Evolutionary conservation across 2,329 filamentous ascomycete genomes (phyloP).

Genomic region (Apiospora marii): DNA sequence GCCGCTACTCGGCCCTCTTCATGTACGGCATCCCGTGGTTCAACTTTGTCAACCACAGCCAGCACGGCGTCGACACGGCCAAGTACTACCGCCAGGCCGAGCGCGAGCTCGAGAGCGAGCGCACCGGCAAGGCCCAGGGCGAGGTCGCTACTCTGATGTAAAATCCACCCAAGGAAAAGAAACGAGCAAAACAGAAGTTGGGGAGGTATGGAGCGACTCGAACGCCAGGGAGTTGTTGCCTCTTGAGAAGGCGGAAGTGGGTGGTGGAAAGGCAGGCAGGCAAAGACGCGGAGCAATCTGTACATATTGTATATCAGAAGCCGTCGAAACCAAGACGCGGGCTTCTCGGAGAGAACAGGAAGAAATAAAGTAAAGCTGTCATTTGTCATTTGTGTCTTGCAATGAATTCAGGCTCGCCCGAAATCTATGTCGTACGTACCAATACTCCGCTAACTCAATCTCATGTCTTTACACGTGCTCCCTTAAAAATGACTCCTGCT

Average conservation of each 20-base stretch:
- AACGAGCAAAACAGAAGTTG: neutral
- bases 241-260: neutral
- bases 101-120: slow-evolving; percentile 86
- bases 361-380: slow-evolving; percentile 21
- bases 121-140: slow-evolving; percentile 25
- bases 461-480: neutral
- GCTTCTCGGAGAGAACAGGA: slow-evolving; percentile 18
- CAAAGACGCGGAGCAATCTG: slow-evolving; percentile 5
- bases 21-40: slow-evolving; percentile 91
- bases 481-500: neutral
- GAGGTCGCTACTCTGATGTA: slow-evolving; percentile 26
- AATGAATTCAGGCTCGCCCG: neutral
- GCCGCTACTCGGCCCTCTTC: slow-evolving; percentile 86
- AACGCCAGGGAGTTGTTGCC: neutral
- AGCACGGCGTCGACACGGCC: slow-evolving; percentile 96
- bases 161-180: neutral
- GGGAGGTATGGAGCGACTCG: neutral
- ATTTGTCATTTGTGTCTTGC: slow-evolving; percentile 8
- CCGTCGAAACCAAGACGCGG: neutral
- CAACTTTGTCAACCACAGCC: slow-evolving; percentile 95
- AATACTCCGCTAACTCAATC: neutral
- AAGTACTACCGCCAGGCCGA: slow-evolving; percentile 99
- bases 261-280: neutral
- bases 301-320: slow-evolving; percentile 23
- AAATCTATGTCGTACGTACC: neutral